These are phyloP conservation scores for Melanomma pulvis-pyrius DNA, from an alignment of 495 filamentous ascomycete species.

Conservation along the genomic window DNA sequence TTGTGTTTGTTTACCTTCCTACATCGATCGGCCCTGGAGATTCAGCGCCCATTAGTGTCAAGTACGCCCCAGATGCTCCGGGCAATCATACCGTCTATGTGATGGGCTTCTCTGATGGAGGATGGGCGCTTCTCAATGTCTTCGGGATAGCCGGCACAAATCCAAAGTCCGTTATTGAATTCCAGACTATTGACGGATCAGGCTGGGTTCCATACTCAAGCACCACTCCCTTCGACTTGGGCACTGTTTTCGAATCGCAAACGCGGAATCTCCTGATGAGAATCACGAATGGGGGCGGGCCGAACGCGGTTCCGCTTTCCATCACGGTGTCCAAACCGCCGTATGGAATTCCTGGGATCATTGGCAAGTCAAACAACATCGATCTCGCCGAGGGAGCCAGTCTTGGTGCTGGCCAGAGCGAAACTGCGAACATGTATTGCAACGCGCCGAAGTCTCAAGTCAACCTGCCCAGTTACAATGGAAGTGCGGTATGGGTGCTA, in stretches of 20 bases:
- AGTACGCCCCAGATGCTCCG: constrained; percentile 46
- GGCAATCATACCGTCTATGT: constrained; percentile 51
- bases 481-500: constrained; percentile 50
- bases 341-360: constrained; percentile 46
- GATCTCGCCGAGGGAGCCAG: constrained; percentile 56
- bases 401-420: constrained; percentile 48
- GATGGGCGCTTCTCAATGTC: constrained; percentile 47
- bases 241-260: constrained; percentile 48
- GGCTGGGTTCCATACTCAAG: constrained; percentile 52
- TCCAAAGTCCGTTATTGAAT: constrained; percentile 52
- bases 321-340: constrained; percentile 57
- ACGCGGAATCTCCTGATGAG: constrained; percentile 48
- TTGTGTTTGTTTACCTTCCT: constrained; percentile 49
- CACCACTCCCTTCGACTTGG: constrained; percentile 49
- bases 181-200: constrained; percentile 50
- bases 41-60: constrained; percentile 44
- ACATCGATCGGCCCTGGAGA: constrained; percentile 42
- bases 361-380: constrained; percentile 48
- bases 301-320: constrained; percentile 45
- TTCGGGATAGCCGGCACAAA: constrained; percentile 46
- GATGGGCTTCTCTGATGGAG: constrained; percentile 49
- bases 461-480: constrained; percentile 49
- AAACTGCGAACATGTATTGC: constrained; percentile 50
- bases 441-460: constrained; percentile 53
- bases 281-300: constrained; percentile 49